A percentile compares a stretch with the other conserved stretches of the same genome.
phyloP scores from a whole-genome alignment of 768 basidiomycete genomes.

The Saitozyma sp. region DNA sequence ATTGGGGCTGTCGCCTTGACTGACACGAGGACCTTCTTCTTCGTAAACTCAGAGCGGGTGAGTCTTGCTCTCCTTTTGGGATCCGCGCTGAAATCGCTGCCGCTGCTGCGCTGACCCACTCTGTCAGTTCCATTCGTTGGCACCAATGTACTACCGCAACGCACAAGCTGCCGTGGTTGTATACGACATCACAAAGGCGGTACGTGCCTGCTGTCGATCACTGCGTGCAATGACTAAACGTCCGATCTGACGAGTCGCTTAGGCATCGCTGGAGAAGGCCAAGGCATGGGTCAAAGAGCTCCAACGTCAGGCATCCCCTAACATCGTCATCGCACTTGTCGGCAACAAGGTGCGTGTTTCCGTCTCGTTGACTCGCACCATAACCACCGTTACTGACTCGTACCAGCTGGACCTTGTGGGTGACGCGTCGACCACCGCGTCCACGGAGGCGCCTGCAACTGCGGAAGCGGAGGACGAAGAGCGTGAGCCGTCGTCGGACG shows the following conservation, averaged over 20 bases:
- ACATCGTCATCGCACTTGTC: constrained; percentile 96
- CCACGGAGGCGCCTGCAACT: constrained; percentile 8
- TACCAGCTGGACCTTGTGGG: constrained; percentile 51
- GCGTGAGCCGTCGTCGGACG: neutral
- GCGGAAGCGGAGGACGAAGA: constrained; percentile 2
- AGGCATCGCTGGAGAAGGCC: constrained; percentile 89
- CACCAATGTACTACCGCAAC: constrained; percentile 99
- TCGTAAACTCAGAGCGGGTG: constrained; percentile 68
- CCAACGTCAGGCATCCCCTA: constrained; percentile 96
- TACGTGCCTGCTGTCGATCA: constrained; percentile 17
- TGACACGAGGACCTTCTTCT: constrained; percentile 2
- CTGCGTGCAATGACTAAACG: neutral
- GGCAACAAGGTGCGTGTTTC: constrained; percentile 93
- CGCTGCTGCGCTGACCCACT: neutral
- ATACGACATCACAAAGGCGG: constrained; percentile 93
- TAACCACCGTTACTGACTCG: constrained; percentile 1
- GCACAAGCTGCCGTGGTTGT: constrained; percentile 97
- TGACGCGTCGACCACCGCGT: constrained; percentile 12
- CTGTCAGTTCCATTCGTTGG: constrained; percentile 79
- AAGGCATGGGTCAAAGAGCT: constrained; percentile 99
- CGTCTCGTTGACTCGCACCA: neutral
- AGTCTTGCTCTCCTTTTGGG: neutral
- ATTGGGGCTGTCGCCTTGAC: neutral
- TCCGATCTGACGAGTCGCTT: neutral
- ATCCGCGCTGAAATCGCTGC: neutral